These are phyloP conservation scores for Trametes cubensis DNA, from an alignment of 768 basidiomycete species.

Conservation along the genomic window DNA sequence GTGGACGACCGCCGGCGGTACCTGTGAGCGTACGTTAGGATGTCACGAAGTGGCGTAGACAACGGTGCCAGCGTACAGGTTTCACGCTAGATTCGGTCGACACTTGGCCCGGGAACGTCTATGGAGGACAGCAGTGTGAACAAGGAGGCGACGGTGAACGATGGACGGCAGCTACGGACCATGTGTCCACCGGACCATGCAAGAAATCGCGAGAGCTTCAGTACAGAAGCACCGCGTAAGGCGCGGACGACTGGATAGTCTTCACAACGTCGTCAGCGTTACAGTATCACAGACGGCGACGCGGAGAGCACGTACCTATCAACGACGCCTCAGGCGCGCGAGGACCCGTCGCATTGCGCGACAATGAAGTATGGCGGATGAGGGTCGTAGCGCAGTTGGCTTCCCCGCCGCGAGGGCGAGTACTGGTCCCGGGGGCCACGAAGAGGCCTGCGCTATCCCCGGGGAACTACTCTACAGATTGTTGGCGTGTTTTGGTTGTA, in stretches of 20 bases:
- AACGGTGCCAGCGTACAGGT: background rate
- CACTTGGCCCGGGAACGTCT: background rate
- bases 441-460: constrained; percentile 7
- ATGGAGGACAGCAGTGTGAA: background rate
- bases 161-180: too few relatives aligned
- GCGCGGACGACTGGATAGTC: too few relatives aligned
- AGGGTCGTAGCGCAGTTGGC: constrained; percentile 10
- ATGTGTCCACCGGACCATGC: too few relatives aligned
- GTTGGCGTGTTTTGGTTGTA: too few relatives aligned
- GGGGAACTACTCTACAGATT: background rate
- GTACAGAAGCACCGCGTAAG: too few relatives aligned
- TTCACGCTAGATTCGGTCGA: background rate
- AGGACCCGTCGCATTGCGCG: too few relatives aligned
- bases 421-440: constrained; percentile 6
- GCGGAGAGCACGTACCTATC: too few relatives aligned
- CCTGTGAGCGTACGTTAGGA: background rate
- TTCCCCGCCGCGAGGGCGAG: constrained; percentile 10
- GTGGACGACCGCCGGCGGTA: background rate
- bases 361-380: too few relatives aligned
- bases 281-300: too few relatives aligned
- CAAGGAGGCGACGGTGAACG: background rate
- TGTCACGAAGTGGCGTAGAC: background rate
- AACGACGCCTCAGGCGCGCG: too few relatives aligned
- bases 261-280: too few relatives aligned
- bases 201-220: too few relatives aligned